phyloP scores from a whole-genome alignment of 768 basidiomycete species.

The Boletellus ananas region DNA sequence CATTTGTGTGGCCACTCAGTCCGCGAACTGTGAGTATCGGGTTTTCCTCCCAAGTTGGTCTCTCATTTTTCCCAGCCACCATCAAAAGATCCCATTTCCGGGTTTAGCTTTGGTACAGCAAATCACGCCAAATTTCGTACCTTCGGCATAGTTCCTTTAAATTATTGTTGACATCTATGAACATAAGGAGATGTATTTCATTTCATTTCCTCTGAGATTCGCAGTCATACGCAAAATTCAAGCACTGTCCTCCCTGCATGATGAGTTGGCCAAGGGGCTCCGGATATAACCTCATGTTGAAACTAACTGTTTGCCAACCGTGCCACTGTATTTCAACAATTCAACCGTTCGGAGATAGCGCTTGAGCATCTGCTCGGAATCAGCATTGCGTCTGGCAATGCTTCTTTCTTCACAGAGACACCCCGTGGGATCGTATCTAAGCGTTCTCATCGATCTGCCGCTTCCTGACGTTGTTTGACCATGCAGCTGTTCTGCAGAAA shows the following conservation, averaged over 20 bases:
- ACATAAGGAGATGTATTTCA: not conserved
- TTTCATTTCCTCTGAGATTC: not conserved
- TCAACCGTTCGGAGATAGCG: too few species aligned
- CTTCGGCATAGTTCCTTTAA: conserved; percentile 7
- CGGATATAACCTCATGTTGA: too few species aligned
- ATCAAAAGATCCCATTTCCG: conserved; percentile 27
- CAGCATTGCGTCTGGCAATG: too few species aligned
- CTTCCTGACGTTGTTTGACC: too few species aligned
- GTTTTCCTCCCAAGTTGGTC: not conserved
- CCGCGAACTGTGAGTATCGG: conserved; percentile 51
- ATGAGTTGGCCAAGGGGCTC: too few species aligned
- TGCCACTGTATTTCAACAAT: too few species aligned
- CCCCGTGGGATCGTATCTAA: too few species aligned
- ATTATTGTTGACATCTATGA: not conserved
- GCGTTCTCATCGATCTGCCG: too few species aligned
- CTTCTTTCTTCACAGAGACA: too few species aligned
- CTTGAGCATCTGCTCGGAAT: too few species aligned
- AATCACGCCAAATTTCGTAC: conserved; percentile 18
- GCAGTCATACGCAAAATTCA: not conserved
- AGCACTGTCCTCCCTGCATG: not conserved
- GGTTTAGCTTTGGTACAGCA: conserved; percentile 25
- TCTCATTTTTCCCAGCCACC: conserved; percentile 18
- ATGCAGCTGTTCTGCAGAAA: too few species aligned
- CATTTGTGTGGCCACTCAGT: conserved; percentile 35
- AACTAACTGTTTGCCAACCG: too few species aligned